Conservation (phyloP, 1,139 yeast species). For the Wickerhamiella pararugosa region DNA sequence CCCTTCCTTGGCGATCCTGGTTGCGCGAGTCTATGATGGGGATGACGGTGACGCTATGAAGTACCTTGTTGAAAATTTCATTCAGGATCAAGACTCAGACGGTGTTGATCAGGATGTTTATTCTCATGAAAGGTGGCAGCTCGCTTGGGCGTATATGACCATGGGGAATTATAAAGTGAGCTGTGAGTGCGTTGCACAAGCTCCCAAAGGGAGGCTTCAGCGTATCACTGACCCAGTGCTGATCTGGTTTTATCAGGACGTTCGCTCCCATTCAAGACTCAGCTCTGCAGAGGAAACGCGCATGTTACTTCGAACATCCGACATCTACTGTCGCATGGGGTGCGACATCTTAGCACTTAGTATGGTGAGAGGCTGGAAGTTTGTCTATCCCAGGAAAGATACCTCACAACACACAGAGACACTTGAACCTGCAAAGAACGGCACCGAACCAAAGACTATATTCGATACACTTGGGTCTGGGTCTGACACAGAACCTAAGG, state of each 20-base stretch:
- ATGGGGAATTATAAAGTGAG: not conserved
- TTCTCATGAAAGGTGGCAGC: conserved; percentile 6
- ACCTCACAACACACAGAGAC: no score
- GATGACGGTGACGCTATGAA: conserved; percentile 38
- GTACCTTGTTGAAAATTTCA: conserved; percentile 32
- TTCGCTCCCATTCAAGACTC: conserved; percentile 31
- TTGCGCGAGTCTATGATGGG: conserved; percentile 54
- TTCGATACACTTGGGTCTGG: no score
- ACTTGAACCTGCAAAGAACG: no score
- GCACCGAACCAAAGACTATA: no score
- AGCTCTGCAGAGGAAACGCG: conserved; percentile 33
- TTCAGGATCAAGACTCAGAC: conserved; percentile 26
- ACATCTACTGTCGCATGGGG: conserved; percentile 75
- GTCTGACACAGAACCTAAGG: no score
- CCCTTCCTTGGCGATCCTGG: conserved; percentile 57
- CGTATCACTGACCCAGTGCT: conserved; percentile 64
- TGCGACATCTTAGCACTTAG: conserved; percentile 66
- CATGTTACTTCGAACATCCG: conserved; percentile 46
- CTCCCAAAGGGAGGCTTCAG: not conserved
- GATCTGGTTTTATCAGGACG: conserved; percentile 42
- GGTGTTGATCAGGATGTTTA: not conserved
- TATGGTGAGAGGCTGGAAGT: conserved; percentile 54
- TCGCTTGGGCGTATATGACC: conserved; percentile 6
- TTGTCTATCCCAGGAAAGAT: conserved; percentile 21
- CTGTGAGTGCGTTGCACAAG: not conserved